Evolutionary conservation across 495 filamentous ascomycete genomes (phyloP).

Genomic region (Aspergillus olivimuriae): DNA sequence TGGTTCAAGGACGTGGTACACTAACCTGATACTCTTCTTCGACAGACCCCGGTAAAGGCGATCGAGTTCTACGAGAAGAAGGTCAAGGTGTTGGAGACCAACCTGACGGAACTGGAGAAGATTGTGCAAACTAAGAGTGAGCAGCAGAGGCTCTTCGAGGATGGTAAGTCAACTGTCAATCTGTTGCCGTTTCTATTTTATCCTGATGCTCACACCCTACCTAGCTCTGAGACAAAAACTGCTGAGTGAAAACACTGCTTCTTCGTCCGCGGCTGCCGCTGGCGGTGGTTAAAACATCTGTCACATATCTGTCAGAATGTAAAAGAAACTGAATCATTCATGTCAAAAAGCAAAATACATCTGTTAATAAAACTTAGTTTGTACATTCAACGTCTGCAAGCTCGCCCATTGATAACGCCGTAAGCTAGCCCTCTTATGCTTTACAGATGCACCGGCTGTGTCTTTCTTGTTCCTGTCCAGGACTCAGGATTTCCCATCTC

Average conservation of each 20-base stretch:
- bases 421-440: too few species aligned
- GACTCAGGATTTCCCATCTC: too few species aligned
- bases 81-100: constrained; percentile 69
- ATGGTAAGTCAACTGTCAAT: constrained; percentile 57
- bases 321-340: not conserved
- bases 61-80: constrained; percentile 80
- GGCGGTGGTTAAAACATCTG: constrained; percentile 27
- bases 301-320: too few species aligned
- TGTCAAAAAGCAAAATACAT: not conserved
- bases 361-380: constrained; percentile 22
- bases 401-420: too few species aligned
- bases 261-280: constrained; percentile 21
- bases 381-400: constrained; percentile 16
- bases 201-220: constrained; percentile 6
- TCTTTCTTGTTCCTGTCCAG: too few species aligned
- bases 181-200: not conserved
- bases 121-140: constrained; percentile 79
- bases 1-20: not conserved
- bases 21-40: not conserved
- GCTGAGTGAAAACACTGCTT: constrained; percentile 31
- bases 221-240: constrained; percentile 44
- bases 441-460: too few species aligned
- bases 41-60: constrained; percentile 62
- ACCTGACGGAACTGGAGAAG: constrained; percentile 78
- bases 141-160: constrained; percentile 81